phyloP scores from a whole-genome alignment of 805 yeast species.

The Zygoascus flipseniorum region DNA sequence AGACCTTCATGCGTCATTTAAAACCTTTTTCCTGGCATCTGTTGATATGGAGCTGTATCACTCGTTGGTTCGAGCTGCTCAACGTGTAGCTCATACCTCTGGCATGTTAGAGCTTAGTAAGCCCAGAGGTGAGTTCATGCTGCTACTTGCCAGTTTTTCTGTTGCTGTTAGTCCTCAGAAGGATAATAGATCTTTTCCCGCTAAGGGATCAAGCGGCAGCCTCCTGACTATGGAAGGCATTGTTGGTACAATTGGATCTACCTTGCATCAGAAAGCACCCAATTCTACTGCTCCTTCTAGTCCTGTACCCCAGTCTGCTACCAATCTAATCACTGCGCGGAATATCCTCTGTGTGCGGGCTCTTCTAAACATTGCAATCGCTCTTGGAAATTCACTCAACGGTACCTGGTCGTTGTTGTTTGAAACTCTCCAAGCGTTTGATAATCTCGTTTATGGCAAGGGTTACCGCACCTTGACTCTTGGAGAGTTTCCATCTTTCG shows the following conservation, averaged over 20 bases:
- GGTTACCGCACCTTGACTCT: constrained; percentile 3
- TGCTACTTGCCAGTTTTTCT: constrained; percentile 25
- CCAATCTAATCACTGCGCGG: constrained; percentile 42
- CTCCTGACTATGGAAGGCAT: constrained; percentile 14
- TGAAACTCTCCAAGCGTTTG: constrained; percentile 39
- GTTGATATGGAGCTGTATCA: constrained; percentile 68
- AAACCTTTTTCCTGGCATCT: constrained; percentile 51
- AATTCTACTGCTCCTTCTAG: not conserved
- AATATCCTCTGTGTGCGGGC: constrained; percentile 75
- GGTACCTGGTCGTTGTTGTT: constrained; percentile 57
- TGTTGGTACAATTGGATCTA: constrained; percentile 17
- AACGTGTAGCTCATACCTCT: constrained; percentile 71
- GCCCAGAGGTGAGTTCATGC: constrained; percentile 49
- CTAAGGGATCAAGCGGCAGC: not conserved
- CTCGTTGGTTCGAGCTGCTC: constrained; percentile 59
- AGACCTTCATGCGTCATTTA: constrained; percentile 36
- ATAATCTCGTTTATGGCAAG: constrained; percentile 14
- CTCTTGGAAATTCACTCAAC: constrained; percentile 64
- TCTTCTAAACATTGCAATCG: constrained; percentile 61
- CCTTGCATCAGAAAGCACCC: not conserved
- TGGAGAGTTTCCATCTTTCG: constrained; percentile 5
- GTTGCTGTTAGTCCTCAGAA: constrained; percentile 6
- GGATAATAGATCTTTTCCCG: constrained; percentile 1
- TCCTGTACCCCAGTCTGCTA: not conserved
- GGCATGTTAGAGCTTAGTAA: constrained; percentile 57